Conservation (phyloP, 345 rosid genomes). For the Salix caprea region DNA sequence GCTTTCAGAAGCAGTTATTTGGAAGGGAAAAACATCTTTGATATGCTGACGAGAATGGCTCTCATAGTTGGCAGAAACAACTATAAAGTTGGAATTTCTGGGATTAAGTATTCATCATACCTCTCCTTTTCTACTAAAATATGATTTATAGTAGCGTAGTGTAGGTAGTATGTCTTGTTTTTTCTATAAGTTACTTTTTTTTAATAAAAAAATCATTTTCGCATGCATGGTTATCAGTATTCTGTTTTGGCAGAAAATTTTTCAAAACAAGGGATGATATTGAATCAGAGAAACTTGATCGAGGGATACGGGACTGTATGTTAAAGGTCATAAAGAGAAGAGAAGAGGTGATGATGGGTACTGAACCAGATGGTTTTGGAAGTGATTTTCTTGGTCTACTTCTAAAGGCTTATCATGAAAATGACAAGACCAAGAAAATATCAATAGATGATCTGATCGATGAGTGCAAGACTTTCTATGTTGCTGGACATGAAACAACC, state of each 20-base stretch:
- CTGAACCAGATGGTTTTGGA: background rate
- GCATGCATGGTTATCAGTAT: background rate
- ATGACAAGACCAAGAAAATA: conserved; percentile 1
- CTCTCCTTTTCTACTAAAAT: background rate
- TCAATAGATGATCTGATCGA: conserved; percentile 18
- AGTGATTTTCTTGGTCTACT: conserved; percentile 20
- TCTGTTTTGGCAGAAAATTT: background rate
- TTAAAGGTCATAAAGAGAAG: conserved; percentile 17
- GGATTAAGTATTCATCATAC: conserved; percentile 18
- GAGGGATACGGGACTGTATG: conserved; percentile 3
- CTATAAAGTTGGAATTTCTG: conserved; percentile 25
- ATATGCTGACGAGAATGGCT: conserved; percentile 22
- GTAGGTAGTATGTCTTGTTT: too few species aligned
- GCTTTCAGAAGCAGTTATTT: conserved; percentile 48
- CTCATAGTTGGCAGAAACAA: conserved; percentile 14
- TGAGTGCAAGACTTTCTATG: conserved; percentile 16
- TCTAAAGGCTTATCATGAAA: conserved; percentile 7
- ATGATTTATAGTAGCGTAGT: too few species aligned
- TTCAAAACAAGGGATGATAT: conserved; percentile 10
- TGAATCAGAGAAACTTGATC: conserved; percentile 10
- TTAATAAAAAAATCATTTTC: background rate
- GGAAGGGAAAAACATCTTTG: conserved; percentile 40
- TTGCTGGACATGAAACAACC: conserved; percentile 25
- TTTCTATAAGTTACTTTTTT: too few species aligned
- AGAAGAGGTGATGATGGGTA: background rate